A percentile compares a stretch with the other conserved stretches of the same genome.
These are phyloP conservation scores for Xanthoconium stramineum DNA, from an alignment of 768 basidiomycete species.

Conservation along the genomic window DNA sequence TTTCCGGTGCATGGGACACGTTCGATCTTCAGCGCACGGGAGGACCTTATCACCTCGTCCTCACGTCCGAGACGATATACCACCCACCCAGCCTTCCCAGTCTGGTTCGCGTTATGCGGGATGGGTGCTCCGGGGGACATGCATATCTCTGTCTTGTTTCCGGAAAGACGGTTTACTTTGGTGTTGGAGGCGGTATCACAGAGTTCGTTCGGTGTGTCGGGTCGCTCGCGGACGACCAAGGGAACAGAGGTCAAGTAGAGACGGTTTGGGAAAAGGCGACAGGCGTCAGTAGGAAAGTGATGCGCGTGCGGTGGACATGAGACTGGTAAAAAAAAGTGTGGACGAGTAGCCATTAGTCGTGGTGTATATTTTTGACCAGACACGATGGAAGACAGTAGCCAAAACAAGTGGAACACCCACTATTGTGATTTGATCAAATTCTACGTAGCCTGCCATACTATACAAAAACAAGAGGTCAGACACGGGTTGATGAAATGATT, in stretches of 20 bases:
- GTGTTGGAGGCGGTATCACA: slow-evolving; percentile 84
- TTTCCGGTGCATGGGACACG: slow-evolving; percentile 75
- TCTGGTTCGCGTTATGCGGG: slow-evolving; percentile 52
- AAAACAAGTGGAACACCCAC: too few relatives aligned
- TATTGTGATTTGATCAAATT: too few relatives aligned
- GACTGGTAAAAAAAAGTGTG: neutral
- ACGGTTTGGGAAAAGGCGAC: slow-evolving; percentile 61
- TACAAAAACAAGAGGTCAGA: too few relatives aligned
- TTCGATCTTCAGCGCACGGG: slow-evolving; percentile 38
- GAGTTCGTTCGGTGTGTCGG: slow-evolving; percentile 63
- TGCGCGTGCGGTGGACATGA: slow-evolving; percentile 54
- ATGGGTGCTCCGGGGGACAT: slow-evolving; percentile 29
- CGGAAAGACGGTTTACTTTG: slow-evolving; percentile 91
- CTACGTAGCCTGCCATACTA: too few relatives aligned
- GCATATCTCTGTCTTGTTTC: slow-evolving; percentile 67
- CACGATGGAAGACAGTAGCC: neutral
- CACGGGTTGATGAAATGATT: too few relatives aligned
- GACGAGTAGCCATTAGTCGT: neutral
- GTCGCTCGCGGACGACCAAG: neutral
- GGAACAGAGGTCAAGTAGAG: slow-evolving; percentile 41
- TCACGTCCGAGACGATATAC: slow-evolving; percentile 96
- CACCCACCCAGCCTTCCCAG: slow-evolving; percentile 57
- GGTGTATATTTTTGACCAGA: neutral
- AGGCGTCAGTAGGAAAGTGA: slow-evolving; percentile 74
- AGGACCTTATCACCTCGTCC: slow-evolving; percentile 61